Evolutionary conservation across 2,329 filamentous ascomycete genomes (phyloP).

Genomic region (Arachnomyces sp.): DNA sequence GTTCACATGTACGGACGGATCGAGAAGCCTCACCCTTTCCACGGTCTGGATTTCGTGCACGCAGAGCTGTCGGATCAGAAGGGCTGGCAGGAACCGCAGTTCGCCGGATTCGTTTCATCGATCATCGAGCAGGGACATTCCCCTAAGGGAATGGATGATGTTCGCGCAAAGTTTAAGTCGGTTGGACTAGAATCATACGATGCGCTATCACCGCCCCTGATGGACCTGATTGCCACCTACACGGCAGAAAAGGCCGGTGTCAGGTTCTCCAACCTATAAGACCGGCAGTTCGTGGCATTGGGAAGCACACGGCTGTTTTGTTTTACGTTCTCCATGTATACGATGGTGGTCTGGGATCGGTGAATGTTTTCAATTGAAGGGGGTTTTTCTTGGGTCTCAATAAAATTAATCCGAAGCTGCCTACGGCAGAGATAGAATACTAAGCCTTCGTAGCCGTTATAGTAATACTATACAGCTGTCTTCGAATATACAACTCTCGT

Average conservation of each 20-base stretch:
- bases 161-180: constrained; percentile 46
- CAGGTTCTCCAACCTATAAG: no score
- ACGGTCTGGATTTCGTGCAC: constrained; percentile 62
- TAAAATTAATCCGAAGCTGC: no score
- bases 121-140: constrained; percentile 61
- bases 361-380: no score
- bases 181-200: constrained; percentile 57
- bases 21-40: constrained; percentile 56
- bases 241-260: constrained; percentile 41
- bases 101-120: constrained; percentile 59
- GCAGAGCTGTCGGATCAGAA: constrained; percentile 50
- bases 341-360: no score
- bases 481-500: no score
- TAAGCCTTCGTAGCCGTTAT: no score
- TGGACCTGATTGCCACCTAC: constrained; percentile 54
- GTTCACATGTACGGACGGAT: constrained; percentile 59
- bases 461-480: no score
- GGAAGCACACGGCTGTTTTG: no score
- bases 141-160: constrained; percentile 46
- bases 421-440: no score
- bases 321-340: no score
- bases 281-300: no score
- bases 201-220: constrained; percentile 51
- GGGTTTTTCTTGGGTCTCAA: no score
- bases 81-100: constrained; percentile 66